Evolutionary conservation across 2,329 filamentous ascomycete genomes (phyloP), one percentile per base, ranked within the genome.

Genomic region (Fusarium globosum): DNA sequence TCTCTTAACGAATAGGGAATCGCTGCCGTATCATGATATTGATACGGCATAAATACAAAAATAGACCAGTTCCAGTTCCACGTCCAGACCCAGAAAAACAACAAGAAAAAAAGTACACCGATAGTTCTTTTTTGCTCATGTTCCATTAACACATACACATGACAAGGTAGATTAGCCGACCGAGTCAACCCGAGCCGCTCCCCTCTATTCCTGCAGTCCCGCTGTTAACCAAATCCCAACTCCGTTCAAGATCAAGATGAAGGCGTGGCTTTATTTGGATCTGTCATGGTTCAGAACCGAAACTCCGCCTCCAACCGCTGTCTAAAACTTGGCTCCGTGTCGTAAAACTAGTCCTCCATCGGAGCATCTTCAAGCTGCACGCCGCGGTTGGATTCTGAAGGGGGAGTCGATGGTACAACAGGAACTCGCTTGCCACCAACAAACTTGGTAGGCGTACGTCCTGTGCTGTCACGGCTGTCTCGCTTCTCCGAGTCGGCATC

Each of bases 381-480:
- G 30, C 86, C 86, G n/a, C 86, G 82, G 26, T 77, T 71, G 18
- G 74, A 67, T 35, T 83, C 81, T 48, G 68, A 64, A n/a, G 81
- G 79, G 6, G 81, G 79, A 7, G 78, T 78, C 33, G 76, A 74
- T 33, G 73, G 73, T 21, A 71, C 61, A 41, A 73, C 74, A 28
- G 81, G 69, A 39, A 83, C 76, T 46, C 88, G 82, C 66, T 86
- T 86, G 41, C 86, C 88, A 57, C 79, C 89, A 75, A 83, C 89
- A 71, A 91, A 83, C 45, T 81, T 82, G 53, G 80, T 73, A 1
- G 77, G 76, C 35, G 76, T 74, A 72, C 90, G 86, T 51, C 87
- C 86, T 23, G 92, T 81, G 71, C 91, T 93, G 79, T 92, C 90
- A 53, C 91, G 88, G 71, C 91, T 93, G 79, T 92, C 90, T 57